phyloP scores from a whole-genome alignment of 805 yeast genomes.

The Teunomyces pallodes region DNA sequence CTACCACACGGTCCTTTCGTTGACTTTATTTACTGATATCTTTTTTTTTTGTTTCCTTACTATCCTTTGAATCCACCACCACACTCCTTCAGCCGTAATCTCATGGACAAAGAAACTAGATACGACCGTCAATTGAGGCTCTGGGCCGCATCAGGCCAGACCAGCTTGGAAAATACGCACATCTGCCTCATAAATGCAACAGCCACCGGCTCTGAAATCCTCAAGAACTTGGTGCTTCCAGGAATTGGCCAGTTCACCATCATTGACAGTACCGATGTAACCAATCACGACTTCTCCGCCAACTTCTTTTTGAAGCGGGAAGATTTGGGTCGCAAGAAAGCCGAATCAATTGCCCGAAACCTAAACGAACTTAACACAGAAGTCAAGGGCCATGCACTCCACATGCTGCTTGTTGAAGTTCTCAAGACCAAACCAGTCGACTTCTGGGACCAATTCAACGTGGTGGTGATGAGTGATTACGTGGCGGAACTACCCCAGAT shows the following conservation, averaged over 20 bases:
- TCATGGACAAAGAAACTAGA: conserved; percentile 45
- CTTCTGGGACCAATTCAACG: conserved; percentile 51
- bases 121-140: conserved; percentile 87
- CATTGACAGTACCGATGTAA: conserved; percentile 46
- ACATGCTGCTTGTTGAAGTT: conserved; percentile 11
- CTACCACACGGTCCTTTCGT: neutral
- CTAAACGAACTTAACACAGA: conserved; percentile 63
- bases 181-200: conserved; percentile 61
- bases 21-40: neutral
- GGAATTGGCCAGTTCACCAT: conserved; percentile 65
- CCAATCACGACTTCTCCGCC: conserved; percentile 44
- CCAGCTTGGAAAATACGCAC: conserved; percentile 51
- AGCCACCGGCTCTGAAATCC: conserved; percentile 59
- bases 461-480: conserved; percentile 44
- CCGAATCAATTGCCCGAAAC: conserved; percentile 36
- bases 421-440: conserved; percentile 7
- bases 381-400: conserved; percentile 37
- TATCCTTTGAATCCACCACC: neutral
- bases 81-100: conserved; percentile 5
- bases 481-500: conserved; percentile 22
- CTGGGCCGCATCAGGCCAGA: conserved; percentile 83
- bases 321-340: conserved; percentile 43
- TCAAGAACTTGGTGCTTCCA: conserved; percentile 78
- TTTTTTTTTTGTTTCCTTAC: neutral
- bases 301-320: conserved; percentile 59